phyloP scores from a whole-genome alignment of 495 filamentous ascomycete genomes.

The Immersiella caudata region DNA sequence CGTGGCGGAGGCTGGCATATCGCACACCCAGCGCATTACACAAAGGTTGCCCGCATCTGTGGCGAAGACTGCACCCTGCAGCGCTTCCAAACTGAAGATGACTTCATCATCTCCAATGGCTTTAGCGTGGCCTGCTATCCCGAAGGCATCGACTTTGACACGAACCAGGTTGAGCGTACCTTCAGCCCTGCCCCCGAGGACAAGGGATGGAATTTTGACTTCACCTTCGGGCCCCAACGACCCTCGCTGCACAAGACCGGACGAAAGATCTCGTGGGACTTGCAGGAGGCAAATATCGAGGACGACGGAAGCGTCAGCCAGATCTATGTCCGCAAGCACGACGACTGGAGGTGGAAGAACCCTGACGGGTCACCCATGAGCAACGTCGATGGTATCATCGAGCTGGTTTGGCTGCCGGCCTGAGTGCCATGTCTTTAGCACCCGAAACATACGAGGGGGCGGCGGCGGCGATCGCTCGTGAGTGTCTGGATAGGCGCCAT shows the following conservation, averaged over 20 bases:
- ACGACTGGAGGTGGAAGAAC: slow-evolving; percentile 54
- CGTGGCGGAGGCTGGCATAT: slow-evolving; percentile 55
- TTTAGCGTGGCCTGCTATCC: slow-evolving; percentile 68
- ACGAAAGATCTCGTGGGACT: slow-evolving; percentile 57
- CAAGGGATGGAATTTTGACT: slow-evolving; percentile 57
- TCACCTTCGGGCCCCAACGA: slow-evolving; percentile 53
- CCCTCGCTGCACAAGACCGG: slow-evolving; percentile 50
- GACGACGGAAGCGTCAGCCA: slow-evolving; percentile 50
- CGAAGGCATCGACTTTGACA: slow-evolving; percentile 58
- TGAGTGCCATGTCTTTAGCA: no score
- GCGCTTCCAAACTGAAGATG: slow-evolving; percentile 65
- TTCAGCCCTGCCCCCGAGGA: slow-evolving; percentile 60
- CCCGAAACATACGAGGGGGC: neutral
- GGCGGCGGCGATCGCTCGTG: neutral
- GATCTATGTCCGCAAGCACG: slow-evolving; percentile 49
- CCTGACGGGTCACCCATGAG: slow-evolving; percentile 48
- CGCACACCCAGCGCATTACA: slow-evolving; percentile 64
- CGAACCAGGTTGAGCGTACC: slow-evolving; percentile 66
- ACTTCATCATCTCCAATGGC: slow-evolving; percentile 66
- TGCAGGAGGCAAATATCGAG: slow-evolving; percentile 47
- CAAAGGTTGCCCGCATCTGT: slow-evolving; percentile 63
- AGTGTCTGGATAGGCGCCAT: neutral
- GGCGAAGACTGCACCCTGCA: slow-evolving; percentile 67
- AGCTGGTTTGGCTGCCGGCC: slow-evolving; percentile 53
- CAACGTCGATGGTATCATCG: slow-evolving; percentile 52